Evolutionary conservation across 495 filamentous ascomycete species (phyloP), one percentile per base, ranked within the genome.

Genomic region (Penicillium antarcticum): DNA sequence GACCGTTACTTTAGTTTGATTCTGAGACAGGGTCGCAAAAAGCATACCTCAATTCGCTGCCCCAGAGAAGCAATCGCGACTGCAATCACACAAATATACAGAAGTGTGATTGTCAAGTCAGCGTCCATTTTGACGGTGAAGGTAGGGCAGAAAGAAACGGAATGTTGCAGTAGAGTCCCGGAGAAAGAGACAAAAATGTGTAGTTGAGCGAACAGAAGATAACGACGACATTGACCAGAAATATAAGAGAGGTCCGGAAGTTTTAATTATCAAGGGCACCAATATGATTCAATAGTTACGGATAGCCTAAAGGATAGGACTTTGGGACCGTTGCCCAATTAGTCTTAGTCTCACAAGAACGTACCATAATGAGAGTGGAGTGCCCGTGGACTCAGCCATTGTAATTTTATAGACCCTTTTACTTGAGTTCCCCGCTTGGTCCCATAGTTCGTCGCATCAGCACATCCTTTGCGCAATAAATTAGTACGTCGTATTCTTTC

Each of bases 1-100:
- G n/a, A n/a, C n/a, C n/a, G n/a, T n/a, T n/a, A n/a, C n/a, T n/a
- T 45, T 34, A 45, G 42, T 14, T 45, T 45, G 42, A 31, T 45
- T 45, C 24, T 45, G 23, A 45, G 26, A 35, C 24, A 34, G n/a
- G 29, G n/a, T 45, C 29, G 34, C 26, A 45, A 45, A 45, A 26
- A 31, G 24, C 42, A 45, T 45, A 34, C 42, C 42, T 45, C 29
- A 45, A 45, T n/a, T 45, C 31, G 29, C 7, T 45, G 42, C 5
- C 13, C 16, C 11, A 45, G 29, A 45, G 24, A 31, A 31, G 26
- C 24, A 26, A 45, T 1, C 24, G n/a, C 26, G 23, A 17, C 24
- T 5, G 12, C 2, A 45, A 32, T 19, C 1, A 18, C 5, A 45
- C 1, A 6, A 34, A 45, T 32, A 45, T 19, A 45, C 8, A 31